Conservation (phyloP, 2,329 filamentous ascomycete genomes). For the Diaporthe sp. region DNA sequence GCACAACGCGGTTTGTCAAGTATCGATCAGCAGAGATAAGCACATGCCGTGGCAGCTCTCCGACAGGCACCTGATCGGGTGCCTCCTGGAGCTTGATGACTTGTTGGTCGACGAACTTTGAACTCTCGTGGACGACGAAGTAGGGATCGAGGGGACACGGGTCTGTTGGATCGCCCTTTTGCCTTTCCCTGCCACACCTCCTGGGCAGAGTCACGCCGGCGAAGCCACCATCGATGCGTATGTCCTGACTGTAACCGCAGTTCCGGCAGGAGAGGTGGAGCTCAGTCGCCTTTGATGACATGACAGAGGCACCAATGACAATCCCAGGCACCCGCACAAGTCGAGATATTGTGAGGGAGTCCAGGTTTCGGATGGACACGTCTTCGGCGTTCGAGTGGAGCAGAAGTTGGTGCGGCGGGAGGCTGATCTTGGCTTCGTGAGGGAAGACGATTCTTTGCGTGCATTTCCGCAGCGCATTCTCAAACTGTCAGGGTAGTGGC, state of each 20-base stretch:
- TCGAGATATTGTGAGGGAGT: slow-evolving; percentile 90
- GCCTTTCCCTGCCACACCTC: slow-evolving; percentile 73
- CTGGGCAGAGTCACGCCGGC: slow-evolving; percentile 86
- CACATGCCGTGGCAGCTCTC: slow-evolving; percentile 93
- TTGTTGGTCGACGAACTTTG: slow-evolving; percentile 95
- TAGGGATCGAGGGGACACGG: slow-evolving; percentile 95
- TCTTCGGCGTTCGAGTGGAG: slow-evolving; percentile 92
- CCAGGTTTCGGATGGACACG: slow-evolving; percentile 92
- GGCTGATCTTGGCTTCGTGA: slow-evolving; percentile 69
- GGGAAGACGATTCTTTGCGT: slow-evolving; percentile 95
- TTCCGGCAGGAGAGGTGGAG: slow-evolving; percentile 89
- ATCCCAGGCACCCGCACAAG: slow-evolving; percentile 98
- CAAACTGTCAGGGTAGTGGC: slow-evolving; percentile 71
- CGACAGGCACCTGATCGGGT: slow-evolving; percentile 95
- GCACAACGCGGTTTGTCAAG: slow-evolving; percentile 93
- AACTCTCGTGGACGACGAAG: slow-evolving; percentile 94
- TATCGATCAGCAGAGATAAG: slow-evolving; percentile 97
- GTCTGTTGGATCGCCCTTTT: slow-evolving; percentile 73
- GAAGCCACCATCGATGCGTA: slow-evolving; percentile 87
- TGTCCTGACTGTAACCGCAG: slow-evolving; percentile 77
- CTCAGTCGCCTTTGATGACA: slow-evolving; percentile 93
- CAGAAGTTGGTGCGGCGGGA: slow-evolving; percentile 94
- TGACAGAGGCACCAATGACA: slow-evolving; percentile 95
- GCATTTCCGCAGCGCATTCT: slow-evolving; percentile 88
- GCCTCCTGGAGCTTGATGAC: slow-evolving; percentile 98